Percentiles rank a stretch among this genome's conserved stretches.
Conservation (phyloP, 2,329 filamentous ascomycete genomes). For the Plenodomus lindquistii region DNA sequence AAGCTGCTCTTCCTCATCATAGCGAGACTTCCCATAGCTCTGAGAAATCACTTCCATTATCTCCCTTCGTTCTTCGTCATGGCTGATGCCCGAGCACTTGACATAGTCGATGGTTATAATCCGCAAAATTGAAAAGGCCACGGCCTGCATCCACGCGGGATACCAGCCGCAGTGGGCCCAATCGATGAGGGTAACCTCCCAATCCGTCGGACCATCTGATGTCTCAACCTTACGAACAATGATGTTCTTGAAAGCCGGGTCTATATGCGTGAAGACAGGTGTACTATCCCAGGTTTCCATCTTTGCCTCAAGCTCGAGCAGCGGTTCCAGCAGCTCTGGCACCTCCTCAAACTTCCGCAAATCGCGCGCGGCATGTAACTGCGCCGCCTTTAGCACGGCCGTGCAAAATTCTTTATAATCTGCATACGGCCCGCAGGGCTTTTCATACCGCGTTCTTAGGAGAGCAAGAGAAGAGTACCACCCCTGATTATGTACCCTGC, state of each 20-base stretch:
- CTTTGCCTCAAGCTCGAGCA: background rate
- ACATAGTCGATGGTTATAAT: no score
- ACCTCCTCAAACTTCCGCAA: background rate
- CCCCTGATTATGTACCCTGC: background rate
- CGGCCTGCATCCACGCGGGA: background rate
- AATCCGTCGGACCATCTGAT: constrained; percentile 2
- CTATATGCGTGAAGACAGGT: constrained; percentile 2
- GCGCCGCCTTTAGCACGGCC: background rate
- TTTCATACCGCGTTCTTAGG: background rate
- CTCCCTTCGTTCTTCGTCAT: no score
- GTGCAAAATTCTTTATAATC: background rate
- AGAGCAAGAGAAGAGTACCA: background rate
- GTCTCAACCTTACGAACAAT: constrained; percentile 2
- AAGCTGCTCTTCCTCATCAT: no score
- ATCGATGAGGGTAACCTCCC: constrained; percentile 1
- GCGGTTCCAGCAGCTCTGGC: background rate
- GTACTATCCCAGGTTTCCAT: background rate
- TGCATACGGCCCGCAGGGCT: background rate
- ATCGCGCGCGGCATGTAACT: background rate
- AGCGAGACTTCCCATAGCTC: no score
- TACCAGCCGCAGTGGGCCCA: background rate
- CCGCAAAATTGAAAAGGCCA: no score
- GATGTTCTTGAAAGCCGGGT: constrained; percentile 1
- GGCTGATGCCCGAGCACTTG: no score
- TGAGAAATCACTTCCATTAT: no score